Percentiles rank a stretch among this genome's conserved stretches.
These are phyloP conservation scores for Podila clonocystis DNA, from an alignment of 192 early-diverging fungal species.

Conservation along the genomic window DNA sequence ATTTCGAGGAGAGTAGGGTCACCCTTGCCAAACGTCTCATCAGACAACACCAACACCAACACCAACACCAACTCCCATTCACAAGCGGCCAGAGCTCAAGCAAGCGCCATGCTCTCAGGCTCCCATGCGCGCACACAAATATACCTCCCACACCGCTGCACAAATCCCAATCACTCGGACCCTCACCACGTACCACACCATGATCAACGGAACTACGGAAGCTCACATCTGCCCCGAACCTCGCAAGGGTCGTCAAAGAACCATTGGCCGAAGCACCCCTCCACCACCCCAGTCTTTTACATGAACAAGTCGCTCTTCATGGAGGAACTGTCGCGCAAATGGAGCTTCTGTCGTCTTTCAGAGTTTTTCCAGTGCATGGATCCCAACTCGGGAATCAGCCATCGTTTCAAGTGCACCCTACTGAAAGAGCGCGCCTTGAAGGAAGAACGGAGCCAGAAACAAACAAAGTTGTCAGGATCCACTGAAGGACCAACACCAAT, in stretches of 20 bases:
- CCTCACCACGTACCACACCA: conserved; percentile 6
- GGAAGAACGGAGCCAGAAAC: conserved; percentile 23
- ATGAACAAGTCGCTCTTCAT: conserved; percentile 50
- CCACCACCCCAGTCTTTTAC: conserved; percentile 34
- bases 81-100: neutral
- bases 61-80: too few species aligned
- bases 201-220: conserved; percentile 5
- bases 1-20: neutral
- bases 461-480: conserved; percentile 1
- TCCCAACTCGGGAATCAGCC: conserved; percentile 32
- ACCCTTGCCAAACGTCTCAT: neutral
- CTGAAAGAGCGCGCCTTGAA: conserved; percentile 42
- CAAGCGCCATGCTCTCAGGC: conserved; percentile 3
- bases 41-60: too few species aligned
- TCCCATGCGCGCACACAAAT: neutral
- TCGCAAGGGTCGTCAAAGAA: conserved; percentile 30
- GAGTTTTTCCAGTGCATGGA: conserved; percentile 50
- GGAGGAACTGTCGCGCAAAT: conserved; percentile 46
- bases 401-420: conserved; percentile 46
- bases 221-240: neutral
- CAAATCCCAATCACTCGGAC: conserved; percentile 1
- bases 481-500: neutral
- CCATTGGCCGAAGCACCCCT: conserved; percentile 33
- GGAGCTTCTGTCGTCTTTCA: conserved; percentile 50
- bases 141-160: conserved; percentile 40